phyloP scores from a whole-genome alignment of 2,329 filamentous ascomycete species.

The Pseudocercospora crystallina region DNA sequence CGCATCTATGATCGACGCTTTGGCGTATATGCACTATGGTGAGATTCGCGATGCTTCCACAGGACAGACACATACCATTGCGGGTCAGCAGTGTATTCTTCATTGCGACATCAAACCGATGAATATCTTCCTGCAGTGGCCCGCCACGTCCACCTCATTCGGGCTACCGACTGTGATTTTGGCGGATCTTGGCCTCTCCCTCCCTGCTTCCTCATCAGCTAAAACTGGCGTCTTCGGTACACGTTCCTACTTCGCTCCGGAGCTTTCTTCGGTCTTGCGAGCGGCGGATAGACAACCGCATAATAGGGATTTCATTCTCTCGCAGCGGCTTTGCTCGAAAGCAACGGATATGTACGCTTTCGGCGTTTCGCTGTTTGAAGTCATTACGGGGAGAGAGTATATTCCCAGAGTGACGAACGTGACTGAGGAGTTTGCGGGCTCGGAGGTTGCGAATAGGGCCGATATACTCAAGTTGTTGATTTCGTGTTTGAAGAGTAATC shows the following conservation, averaged over 20 bases:
- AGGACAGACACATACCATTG: too few species aligned
- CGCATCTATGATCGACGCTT: conserved; percentile 20
- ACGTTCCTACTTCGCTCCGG: conserved; percentile 6
- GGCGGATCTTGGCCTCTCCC: conserved; percentile 14
- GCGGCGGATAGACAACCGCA: too few species aligned
- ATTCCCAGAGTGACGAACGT: too few species aligned
- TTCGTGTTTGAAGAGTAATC: neutral
- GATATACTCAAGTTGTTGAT: neutral
- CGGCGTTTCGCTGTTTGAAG: conserved; percentile 22
- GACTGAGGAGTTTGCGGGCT: neutral
- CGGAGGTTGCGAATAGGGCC: neutral
- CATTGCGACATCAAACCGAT: conserved; percentile 14
- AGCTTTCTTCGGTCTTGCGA: too few species aligned
- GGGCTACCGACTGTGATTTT: conserved; percentile 7
- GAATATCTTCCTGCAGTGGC: conserved; percentile 12
- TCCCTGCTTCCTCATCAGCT: neutral
- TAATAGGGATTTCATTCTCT: too few species aligned
- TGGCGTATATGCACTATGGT: conserved; percentile 26
- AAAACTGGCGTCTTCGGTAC: conserved; percentile 12
- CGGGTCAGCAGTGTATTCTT: too few species aligned
- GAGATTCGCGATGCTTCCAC: neutral
- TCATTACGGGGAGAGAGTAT: conserved; percentile 7
- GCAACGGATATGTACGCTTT: too few species aligned
- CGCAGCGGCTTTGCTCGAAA: too few species aligned
- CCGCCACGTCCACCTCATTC: neutral